Base-by-base conservation (phyloP, 306 rosid genomes). In the Vachellia pachyceras region DNA sequence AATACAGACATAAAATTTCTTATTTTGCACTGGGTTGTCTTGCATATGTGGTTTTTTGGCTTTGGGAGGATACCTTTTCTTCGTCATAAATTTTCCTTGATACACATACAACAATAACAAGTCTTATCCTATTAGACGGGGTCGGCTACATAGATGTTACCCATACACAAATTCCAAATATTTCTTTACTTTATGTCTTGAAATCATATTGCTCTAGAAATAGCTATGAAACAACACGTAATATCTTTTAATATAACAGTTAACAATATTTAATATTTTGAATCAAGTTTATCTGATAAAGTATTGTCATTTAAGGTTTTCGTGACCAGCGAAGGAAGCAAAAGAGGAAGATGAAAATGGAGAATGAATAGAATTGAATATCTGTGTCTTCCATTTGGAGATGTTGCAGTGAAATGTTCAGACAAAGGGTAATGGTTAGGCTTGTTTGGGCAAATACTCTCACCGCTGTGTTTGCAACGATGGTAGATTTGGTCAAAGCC, bases 301-400 rank as follows among this genome's bases (percentile, higher is more conserved):
- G 47, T 25, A 50, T 58, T 74, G 64, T 70, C 66, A 55, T 86
- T 83, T 69, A 89, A 93, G 97, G 92, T 80, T 74, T 89, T 81
- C 92, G 86, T 74, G 97, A 93, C 82, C 89, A 89, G 81, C 85
- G 93, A 15, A 88, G 95, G 87, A 93, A 93, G 85, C 86, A 79
- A 84, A 85, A 77, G 85, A 93, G 80, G 75, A 78, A 79, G 78
- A 78, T 72, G 20, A 89, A 88, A 44, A 68, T 71, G 75, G 85
- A 36, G n/a, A 80, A 78, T 4, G 84, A 81, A 69, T 87, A 78
- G 76, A 75, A 50, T 45, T 54, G 55, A 66, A 58, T 60, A 23
- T 69, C 33, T 33, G 20, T 6, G 10, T 18, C 57, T 50, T 50
- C 9, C 22, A 50, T 50, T 17, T 49, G n/a, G 57, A 50, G 57